Conservation (phyloP, 768 basidiomycete species). For the Lyophyllum semitale region DNA sequence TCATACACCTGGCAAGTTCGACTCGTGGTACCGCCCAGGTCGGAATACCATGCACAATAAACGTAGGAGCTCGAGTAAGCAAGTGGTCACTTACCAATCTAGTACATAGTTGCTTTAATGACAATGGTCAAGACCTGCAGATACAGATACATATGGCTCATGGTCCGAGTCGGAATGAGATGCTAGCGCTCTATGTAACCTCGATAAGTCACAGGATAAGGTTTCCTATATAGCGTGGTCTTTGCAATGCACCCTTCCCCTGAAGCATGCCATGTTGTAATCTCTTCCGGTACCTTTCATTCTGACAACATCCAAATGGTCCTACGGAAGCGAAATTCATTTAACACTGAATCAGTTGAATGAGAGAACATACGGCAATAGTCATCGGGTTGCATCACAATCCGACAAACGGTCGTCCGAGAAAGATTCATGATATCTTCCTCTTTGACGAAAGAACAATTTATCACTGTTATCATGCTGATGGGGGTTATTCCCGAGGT, state of each 20-base stretch:
- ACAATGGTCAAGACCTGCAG: too few species aligned
- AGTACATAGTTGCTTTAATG: too few species aligned
- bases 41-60: too few species aligned
- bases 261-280: conserved; percentile 31
- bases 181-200: too few species aligned
- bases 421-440: conserved; percentile 54
- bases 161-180: too few species aligned
- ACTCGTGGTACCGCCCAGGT: too few species aligned
- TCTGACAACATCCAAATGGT: conserved; percentile 51
- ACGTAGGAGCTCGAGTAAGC: too few species aligned
- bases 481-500: conserved; percentile 27
- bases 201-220: neutral
- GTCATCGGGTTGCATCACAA: conserved; percentile 45
- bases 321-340: conserved; percentile 30
- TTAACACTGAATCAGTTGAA: neutral
- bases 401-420: conserved; percentile 44
- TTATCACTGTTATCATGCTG: conserved; percentile 50
- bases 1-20: too few species aligned
- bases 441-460: conserved; percentile 59
- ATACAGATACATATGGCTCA: too few species aligned
- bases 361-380: conserved; percentile 51
- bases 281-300: conserved; percentile 55
- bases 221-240: neutral
- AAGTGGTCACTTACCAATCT: too few species aligned
- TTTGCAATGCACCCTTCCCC: neutral